phyloP scores from a whole-genome alignment of 2,329 filamentous ascomycete species.

The Chaetomium globosum region DNA sequence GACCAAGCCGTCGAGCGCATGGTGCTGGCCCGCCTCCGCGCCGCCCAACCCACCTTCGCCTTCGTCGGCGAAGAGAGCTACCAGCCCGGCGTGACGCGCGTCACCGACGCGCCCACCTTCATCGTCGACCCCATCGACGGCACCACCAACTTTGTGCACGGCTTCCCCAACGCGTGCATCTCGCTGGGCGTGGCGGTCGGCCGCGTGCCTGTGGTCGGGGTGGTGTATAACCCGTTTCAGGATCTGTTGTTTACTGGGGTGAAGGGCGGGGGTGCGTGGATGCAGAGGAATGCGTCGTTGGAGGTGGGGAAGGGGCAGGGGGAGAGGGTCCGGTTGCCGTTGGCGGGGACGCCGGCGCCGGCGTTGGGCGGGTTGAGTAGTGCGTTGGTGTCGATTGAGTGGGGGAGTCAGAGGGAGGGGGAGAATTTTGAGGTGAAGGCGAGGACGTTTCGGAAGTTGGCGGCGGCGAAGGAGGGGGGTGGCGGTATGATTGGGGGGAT shows the following conservation, averaged over 20 bases:
- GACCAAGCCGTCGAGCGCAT: constrained; percentile 67
- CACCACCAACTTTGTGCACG: constrained; percentile 79
- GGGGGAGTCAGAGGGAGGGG: constrained; percentile 69
- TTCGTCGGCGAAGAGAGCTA: constrained; percentile 82
- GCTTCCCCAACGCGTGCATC: constrained; percentile 73
- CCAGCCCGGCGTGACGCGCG: constrained; percentile 60
- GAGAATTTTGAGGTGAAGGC: constrained; percentile 71
- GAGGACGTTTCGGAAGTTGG: constrained; percentile 64
- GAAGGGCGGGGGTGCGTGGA: constrained; percentile 66
- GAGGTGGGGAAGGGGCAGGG: constrained; percentile 37
- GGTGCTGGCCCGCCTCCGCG: constrained; percentile 56
- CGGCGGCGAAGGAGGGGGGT: constrained; percentile 60
- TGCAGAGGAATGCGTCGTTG: constrained; percentile 50
- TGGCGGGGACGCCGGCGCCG: constrained; percentile 48
- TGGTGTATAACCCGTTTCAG: constrained; percentile 80
- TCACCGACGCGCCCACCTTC: constrained; percentile 72
- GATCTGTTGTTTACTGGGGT: constrained; percentile 70
- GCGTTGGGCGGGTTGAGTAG: constrained; percentile 63
- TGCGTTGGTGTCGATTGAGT: constrained; percentile 71
- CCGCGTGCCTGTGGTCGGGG: constrained; percentile 65
- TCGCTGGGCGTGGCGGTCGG: constrained; percentile 71
- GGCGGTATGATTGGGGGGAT: constrained; percentile 78
- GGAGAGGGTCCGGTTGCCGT: constrained; percentile 42
- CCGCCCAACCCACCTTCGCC: constrained; percentile 57
- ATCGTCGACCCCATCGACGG: constrained; percentile 83